Evolutionary conservation across 106 monocot species (phyloP).

Genomic region (Dendrobium officinale): DNA sequence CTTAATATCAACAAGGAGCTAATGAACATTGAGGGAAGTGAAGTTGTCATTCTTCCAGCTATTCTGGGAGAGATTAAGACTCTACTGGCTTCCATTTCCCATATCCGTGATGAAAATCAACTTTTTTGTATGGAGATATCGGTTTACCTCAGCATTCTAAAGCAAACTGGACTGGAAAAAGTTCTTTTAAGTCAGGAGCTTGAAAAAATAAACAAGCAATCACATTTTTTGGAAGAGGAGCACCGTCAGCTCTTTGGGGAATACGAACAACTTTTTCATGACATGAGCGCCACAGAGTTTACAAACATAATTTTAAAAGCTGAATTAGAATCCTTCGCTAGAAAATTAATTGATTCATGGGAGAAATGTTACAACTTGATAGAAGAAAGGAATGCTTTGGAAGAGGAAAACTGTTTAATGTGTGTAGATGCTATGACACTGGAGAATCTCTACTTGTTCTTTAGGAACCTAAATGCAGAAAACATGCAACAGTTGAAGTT

Average conservation of each 20-base stretch:
- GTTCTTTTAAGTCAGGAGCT: constrained; percentile 1
- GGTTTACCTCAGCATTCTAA: constrained; percentile 30
- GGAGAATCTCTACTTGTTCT: constrained; percentile 37
- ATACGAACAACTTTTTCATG: constrained; percentile 21
- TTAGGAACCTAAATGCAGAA: constrained; percentile 29
- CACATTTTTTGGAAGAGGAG: constrained; percentile 16
- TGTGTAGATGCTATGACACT: constrained; percentile 23
- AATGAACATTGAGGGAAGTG: neutral
- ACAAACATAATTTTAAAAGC: constrained; percentile 17
- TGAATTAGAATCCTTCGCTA: constrained; percentile 19
- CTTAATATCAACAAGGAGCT: constrained; percentile 13
- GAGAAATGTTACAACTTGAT: constrained; percentile 16
- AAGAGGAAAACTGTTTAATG: constrained; percentile 33
- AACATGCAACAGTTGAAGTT: constrained; percentile 22
- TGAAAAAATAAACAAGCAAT: constrained; percentile 15
- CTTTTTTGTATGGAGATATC: constrained; percentile 29
- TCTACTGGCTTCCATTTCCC: constrained; percentile 10
- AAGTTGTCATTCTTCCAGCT: neutral
- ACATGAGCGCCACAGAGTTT: constrained; percentile 10
- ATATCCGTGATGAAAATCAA: constrained; percentile 16
- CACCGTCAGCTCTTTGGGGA: constrained; percentile 21
- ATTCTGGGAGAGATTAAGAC: constrained; percentile 13
- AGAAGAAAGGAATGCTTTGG: constrained; percentile 22
- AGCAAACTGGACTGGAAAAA: constrained; percentile 28
- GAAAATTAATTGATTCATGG: constrained; percentile 24